Percentiles rank a stretch among this genome's conserved stretches.
Conservation (phyloP, 2,329 filamentous ascomycete genomes). For the Lachnellula arida region DNA sequence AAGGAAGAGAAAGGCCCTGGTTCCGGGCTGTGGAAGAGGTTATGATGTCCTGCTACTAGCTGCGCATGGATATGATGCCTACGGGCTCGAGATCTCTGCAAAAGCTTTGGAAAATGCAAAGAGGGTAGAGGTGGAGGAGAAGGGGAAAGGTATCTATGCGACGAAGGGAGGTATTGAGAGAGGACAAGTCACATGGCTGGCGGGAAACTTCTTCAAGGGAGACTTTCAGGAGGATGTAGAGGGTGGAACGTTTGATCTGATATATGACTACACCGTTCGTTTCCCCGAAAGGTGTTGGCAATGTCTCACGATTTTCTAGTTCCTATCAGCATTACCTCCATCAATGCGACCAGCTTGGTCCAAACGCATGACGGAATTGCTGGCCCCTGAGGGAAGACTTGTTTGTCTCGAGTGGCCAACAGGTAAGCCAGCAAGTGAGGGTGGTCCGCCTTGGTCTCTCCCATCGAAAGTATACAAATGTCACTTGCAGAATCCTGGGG, state of each 20-base stretch:
- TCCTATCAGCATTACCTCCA: slow-evolving; percentile 58
- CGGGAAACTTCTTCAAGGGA: slow-evolving; percentile 63
- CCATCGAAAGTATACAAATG: slow-evolving; percentile 66
- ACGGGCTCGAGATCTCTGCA: slow-evolving; percentile 57
- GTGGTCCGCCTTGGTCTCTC: slow-evolving; percentile 70
- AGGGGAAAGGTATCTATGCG: slow-evolving; percentile 40
- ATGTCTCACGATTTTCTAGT: slow-evolving; percentile 37
- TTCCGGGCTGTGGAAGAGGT: slow-evolving; percentile 78
- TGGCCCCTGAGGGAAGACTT: slow-evolving; percentile 46
- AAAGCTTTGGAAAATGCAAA: slow-evolving; percentile 42
- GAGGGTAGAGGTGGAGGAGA: slow-evolving; percentile 36
- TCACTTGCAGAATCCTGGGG: slow-evolving; percentile 65
- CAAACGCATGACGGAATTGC: slow-evolving; percentile 45
- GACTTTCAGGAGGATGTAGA: slow-evolving; percentile 46
- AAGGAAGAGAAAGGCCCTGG: slow-evolving; percentile 52
- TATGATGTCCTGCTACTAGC: slow-evolving; percentile 76
- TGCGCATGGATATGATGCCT: slow-evolving; percentile 70
- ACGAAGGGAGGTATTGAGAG: slow-evolving; percentile 38
- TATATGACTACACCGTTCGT: slow-evolving; percentile 60
- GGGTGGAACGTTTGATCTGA: slow-evolving; percentile 55
- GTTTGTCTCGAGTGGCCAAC: slow-evolving; percentile 75
- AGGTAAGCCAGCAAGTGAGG: slow-evolving; percentile 58
- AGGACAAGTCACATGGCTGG: slow-evolving; percentile 52
- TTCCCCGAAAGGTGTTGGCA: background rate
- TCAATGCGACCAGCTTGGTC: slow-evolving; percentile 50